A percentile compares a stretch with the other conserved stretches of the same genome.
Evolutionary conservation across 805 yeast species (phyloP).

Genomic region (Barnettozyma populi): DNA sequence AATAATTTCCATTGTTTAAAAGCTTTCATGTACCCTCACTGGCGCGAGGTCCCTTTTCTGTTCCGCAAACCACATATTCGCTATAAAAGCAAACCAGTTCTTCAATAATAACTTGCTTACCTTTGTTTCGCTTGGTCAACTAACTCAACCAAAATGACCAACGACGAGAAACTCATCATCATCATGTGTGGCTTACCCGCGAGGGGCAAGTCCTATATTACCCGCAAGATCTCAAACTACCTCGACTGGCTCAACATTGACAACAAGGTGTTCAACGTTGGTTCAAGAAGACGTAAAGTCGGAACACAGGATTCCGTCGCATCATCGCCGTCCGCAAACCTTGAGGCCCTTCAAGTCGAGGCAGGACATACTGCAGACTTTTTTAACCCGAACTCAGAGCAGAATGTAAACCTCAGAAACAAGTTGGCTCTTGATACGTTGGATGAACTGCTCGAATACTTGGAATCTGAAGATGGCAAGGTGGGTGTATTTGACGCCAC

Average conservation of each 20-base stretch:
- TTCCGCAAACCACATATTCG: neutral
- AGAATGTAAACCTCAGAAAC: conserved; percentile 35
- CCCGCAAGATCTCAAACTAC: conserved; percentile 57
- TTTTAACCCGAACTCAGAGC: conserved; percentile 34
- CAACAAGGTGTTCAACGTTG: conserved; percentile 63
- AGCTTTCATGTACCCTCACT: neutral
- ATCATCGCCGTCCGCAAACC: neutral
- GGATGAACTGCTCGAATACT: conserved; percentile 30
- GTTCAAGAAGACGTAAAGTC: conserved; percentile 49
- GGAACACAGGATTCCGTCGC: conserved; percentile 4
- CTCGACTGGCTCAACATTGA: conserved; percentile 61
- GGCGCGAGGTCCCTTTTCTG: neutral
- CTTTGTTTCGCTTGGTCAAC: too few species aligned
- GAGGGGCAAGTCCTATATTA: conserved; percentile 64
- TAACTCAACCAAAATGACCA: neutral
- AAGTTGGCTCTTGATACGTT: conserved; percentile 42
- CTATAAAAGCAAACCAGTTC: neutral
- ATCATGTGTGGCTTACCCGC: conserved; percentile 76
- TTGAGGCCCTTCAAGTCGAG: neutral
- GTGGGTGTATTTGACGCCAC: conserved; percentile 51
- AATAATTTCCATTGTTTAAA: neutral
- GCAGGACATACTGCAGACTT: conserved; percentile 24
- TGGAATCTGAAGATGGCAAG: conserved; percentile 32
- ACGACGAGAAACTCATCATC: conserved; percentile 43
- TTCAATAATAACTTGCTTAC: neutral